Percentiles rank a stretch among this genome's conserved stretches.
Conservation (phyloP, 257 asterid genomes). For the Catharanthus roseus region DNA sequence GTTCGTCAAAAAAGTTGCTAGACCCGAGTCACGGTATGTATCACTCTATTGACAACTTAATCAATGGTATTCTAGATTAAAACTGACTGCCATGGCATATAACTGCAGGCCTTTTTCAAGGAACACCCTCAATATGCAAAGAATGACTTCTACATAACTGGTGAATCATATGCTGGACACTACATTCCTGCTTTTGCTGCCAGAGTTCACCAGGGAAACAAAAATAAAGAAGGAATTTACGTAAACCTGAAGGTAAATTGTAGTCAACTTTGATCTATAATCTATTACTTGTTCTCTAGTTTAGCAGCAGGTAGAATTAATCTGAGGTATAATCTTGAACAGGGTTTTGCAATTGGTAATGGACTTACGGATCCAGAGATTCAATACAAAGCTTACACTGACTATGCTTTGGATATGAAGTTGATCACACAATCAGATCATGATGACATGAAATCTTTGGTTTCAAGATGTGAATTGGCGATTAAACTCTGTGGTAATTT, state of each 20-base stretch:
- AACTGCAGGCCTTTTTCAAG: constrained; percentile 8
- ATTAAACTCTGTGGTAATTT: constrained; percentile 14
- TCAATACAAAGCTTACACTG: constrained; percentile 14
- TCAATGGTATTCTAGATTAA: not conserved
- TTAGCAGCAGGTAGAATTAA: not conserved
- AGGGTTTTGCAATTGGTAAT: constrained; percentile 14
- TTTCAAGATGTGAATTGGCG: constrained; percentile 1
- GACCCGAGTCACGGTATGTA: no score
- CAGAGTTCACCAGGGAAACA: constrained; percentile 7
- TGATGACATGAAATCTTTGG: constrained; percentile 5
- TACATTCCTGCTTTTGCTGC: constrained; percentile 14
- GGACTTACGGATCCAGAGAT: constrained; percentile 15
- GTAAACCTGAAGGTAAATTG: constrained; percentile 6
- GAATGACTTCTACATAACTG: constrained; percentile 11
- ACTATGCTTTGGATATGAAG: constrained; percentile 13
- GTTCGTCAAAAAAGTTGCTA: no score
- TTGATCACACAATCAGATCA: constrained; percentile 6
- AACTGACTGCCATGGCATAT: not conserved
- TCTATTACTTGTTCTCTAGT: not conserved
- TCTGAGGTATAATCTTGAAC: not conserved
- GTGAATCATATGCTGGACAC: constrained; percentile 17
- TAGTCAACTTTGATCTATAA: not conserved
- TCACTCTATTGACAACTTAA: no score
- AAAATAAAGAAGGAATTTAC: constrained; percentile 7
- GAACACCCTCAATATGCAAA: constrained; percentile 5